Conservation (phyloP, 2,329 filamentous ascomycete genomes). For the Claviceps digitariae region DNA sequence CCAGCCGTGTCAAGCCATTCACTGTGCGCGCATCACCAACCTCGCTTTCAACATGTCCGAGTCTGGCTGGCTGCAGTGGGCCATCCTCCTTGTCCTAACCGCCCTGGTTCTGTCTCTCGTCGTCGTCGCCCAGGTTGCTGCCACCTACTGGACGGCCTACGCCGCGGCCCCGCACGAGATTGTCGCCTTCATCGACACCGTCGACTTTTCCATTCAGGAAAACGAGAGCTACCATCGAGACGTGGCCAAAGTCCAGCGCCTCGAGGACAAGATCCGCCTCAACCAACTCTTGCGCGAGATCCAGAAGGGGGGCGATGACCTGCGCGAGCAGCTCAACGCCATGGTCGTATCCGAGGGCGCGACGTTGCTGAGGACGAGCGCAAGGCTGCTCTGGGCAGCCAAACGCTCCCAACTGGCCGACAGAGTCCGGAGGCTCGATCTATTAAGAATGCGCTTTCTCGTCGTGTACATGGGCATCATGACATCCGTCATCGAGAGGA, state of each 20-base stretch:
- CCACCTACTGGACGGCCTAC: slow-evolving; percentile 42
- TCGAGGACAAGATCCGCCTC: slow-evolving; percentile 50
- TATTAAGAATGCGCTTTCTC: slow-evolving; percentile 51
- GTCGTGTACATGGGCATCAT: slow-evolving; percentile 51
- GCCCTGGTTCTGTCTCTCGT: slow-evolving; percentile 42
- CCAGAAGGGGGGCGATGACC: slow-evolving; percentile 43
- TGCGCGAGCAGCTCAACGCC: slow-evolving; percentile 45
- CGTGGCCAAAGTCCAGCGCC: slow-evolving; percentile 39
- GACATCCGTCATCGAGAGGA: slow-evolving; percentile 22
- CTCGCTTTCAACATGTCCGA: slow-evolving; percentile 32
- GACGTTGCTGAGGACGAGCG: slow-evolving; percentile 29
- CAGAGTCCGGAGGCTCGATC: slow-evolving; percentile 42
- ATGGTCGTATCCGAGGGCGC: slow-evolving; percentile 34
- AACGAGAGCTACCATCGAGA: slow-evolving; percentile 52
- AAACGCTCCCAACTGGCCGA: slow-evolving; percentile 42
- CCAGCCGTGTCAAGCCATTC: slow-evolving; percentile 6
- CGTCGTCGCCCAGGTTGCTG: slow-evolving; percentile 37
- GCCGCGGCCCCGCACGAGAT: slow-evolving; percentile 44
- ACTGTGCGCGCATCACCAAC: slow-evolving; percentile 8
- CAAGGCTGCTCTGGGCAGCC: slow-evolving; percentile 44
- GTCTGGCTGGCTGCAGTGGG: slow-evolving; percentile 39
- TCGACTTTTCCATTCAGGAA: slow-evolving; percentile 49
- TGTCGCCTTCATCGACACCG: slow-evolving; percentile 41
- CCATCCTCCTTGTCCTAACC: slow-evolving; percentile 42
- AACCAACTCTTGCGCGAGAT: slow-evolving; percentile 46